These are phyloP conservation scores for Epichloe uncinata DNA, from an alignment of 2,329 filamentous ascomycete species.

Conservation along the genomic window DNA sequence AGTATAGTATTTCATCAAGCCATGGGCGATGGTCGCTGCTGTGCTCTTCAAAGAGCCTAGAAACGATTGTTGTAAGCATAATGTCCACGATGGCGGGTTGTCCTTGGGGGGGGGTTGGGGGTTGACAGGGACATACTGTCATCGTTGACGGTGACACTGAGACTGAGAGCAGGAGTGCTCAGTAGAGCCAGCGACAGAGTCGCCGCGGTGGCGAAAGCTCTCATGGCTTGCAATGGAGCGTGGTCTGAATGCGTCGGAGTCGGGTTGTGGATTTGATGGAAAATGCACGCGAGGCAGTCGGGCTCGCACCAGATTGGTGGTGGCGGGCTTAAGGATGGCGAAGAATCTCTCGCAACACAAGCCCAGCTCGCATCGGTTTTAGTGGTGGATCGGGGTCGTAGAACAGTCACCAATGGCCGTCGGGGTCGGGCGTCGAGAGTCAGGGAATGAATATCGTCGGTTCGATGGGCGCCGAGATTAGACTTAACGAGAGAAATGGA, in stretches of 20 bases:
- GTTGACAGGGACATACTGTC: constrained; percentile 15
- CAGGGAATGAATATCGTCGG: too few species aligned
- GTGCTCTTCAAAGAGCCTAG: constrained; percentile 37
- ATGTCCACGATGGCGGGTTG: neutral
- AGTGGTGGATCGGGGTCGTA: neutral
- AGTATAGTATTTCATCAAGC: constrained; percentile 36
- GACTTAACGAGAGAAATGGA: too few species aligned
- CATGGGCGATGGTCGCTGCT: constrained; percentile 33
- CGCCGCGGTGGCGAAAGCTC: neutral
- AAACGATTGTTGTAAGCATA: neutral
- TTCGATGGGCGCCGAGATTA: too few species aligned
- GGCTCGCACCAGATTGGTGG: neutral
- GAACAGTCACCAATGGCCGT: neutral
- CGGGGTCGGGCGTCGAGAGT: too few species aligned
- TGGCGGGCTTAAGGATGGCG: too few species aligned
- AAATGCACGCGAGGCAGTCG: neutral
- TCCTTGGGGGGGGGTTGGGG: neutral
- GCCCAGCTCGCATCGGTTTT: neutral
- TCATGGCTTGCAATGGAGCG: constrained; percentile 1
- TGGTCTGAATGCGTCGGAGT: neutral
- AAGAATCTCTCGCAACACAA: neutral
- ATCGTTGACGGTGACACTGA: constrained; percentile 20
- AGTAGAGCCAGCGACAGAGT: constrained; percentile 8
- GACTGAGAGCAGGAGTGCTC: constrained; percentile 9
- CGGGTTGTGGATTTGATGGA: neutral